These are phyloP conservation scores for Wickerhamomyces bisporus DNA, from an alignment of 805 yeast genomes.

Conservation along the genomic window DNA sequence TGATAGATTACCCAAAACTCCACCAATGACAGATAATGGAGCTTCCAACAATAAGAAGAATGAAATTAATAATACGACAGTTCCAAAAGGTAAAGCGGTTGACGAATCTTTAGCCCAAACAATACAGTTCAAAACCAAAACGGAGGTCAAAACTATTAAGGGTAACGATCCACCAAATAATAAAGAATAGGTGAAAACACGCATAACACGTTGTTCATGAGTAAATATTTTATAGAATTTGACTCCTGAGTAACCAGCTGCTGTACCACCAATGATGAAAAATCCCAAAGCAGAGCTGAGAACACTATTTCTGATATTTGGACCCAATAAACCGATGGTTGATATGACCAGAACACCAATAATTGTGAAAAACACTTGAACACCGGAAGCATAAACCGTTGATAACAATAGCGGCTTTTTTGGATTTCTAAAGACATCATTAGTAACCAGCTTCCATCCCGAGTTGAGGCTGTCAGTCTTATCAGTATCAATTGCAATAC, in stretches of 20 bases:
- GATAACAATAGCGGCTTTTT: conserved; percentile 42
- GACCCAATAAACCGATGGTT: conserved; percentile 55
- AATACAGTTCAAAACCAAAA: conserved; percentile 56
- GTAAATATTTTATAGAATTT: conserved; percentile 54
- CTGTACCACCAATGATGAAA: conserved; percentile 65
- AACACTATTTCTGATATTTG: conserved; percentile 63
- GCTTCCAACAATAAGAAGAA: conserved; percentile 62
- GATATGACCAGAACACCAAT: conserved; percentile 55
- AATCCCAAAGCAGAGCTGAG: conserved; percentile 53
- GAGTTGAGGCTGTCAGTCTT: conserved; percentile 23
- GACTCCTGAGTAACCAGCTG: conserved; percentile 71
- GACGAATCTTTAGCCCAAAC: conserved; percentile 77
- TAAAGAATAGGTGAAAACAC: conserved; percentile 26
- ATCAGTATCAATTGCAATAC: conserved; percentile 21
- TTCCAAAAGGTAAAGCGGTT: conserved; percentile 72
- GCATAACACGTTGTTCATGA: conserved; percentile 22
- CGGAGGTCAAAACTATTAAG: conserved; percentile 40
- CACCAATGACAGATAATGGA: conserved; percentile 76
- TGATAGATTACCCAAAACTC: conserved; percentile 40
- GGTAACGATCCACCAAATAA: conserved; percentile 47
- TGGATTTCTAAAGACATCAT: conserved; percentile 55
- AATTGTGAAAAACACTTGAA: conserved; percentile 63
- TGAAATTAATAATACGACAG: conserved; percentile 54
- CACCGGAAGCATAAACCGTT: conserved; percentile 64
- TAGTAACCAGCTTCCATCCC: conserved; percentile 51